Evolutionary conservation across 371 early-diverging fungal species (phyloP).

Genomic region (Ordospora colligata): DNA sequence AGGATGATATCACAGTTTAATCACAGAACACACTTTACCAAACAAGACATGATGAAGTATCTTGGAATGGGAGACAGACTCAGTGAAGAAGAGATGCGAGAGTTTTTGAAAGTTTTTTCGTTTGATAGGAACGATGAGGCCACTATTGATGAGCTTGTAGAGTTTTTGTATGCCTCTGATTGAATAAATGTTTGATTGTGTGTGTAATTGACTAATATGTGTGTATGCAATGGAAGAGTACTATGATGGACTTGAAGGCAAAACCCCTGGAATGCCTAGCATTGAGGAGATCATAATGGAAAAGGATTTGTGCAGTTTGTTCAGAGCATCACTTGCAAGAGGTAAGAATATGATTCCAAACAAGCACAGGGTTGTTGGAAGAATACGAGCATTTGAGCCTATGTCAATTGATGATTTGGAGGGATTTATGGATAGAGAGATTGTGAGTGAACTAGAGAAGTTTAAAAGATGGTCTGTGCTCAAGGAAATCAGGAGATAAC

Average conservation of each 20-base stretch:
- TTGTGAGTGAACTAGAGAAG: neutral
- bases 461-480: neutral
- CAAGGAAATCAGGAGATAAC: neutral
- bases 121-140: constrained; percentile 20
- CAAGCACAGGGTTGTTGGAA: neutral
- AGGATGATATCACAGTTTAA: neutral
- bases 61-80: constrained; percentile 28
- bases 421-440: neutral
- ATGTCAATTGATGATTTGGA: neutral
- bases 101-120: neutral
- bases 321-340: neutral
- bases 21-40: neutral
- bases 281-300: neutral
- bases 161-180: neutral
- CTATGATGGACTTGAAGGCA: neutral
- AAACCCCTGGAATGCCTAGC: neutral
- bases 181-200: constrained; percentile 12
- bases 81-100: constrained; percentile 27
- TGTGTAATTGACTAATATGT: neutral
- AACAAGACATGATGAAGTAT: constrained; percentile 6
- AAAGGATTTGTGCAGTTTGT: neutral
- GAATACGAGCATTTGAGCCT: neutral
- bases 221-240: too few relatives aligned
- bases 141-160: constrained; percentile 9
- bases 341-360: neutral